Evolutionary conservation across 495 filamentous ascomycete species (phyloP), one percentile per base, ranked within the genome.

Genomic region (Neurospora sp.): DNA sequence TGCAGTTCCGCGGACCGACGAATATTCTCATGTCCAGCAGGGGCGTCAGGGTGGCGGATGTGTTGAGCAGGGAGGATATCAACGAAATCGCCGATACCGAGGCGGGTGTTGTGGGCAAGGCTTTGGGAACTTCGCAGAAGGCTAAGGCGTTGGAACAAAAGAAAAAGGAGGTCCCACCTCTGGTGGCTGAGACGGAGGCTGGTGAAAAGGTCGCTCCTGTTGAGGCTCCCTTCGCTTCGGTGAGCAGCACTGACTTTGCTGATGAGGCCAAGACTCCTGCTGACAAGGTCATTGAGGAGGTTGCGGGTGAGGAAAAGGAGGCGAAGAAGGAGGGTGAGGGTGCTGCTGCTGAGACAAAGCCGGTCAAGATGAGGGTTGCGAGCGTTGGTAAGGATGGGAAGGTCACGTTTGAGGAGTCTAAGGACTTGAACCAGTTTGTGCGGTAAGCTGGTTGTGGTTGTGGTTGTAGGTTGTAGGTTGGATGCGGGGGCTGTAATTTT

Each of bases 1-100:
- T 98, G 31, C 90, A 92, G 76, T 97, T 99, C 76, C 86, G 90
- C 35, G 96, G 96, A 0, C 96, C 96, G 27, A 88, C 87, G 3
- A 97, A 90, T 4, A 86, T 99, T 41, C 84, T 98, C 31, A 81
- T 99, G 76, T 96, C 97, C 76, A 94, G 93, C 35, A 89, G 94
- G 22, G 93, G 90, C 8, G 86, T 91, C 10, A 83, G 91, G 1
- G 81, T 97, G 22, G 87, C 88, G 65, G 96, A 99, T 76, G 87
- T 92, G 7, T 81, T 99, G 70, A 90, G 88, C 20, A 83, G 83
- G 12, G 86, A 87, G 17, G 92, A 98, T 71, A 87, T 97, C 71
- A 93, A 94, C 73, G 96, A 98, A 82, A 88, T 97, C 40, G 95
- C 96, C 0, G 89, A 92, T 73, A 81, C 89, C 1, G 88, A 94